Base-by-base conservation (phyloP, 306 rosid species). In the Oemleria cerasiformis region DNA sequence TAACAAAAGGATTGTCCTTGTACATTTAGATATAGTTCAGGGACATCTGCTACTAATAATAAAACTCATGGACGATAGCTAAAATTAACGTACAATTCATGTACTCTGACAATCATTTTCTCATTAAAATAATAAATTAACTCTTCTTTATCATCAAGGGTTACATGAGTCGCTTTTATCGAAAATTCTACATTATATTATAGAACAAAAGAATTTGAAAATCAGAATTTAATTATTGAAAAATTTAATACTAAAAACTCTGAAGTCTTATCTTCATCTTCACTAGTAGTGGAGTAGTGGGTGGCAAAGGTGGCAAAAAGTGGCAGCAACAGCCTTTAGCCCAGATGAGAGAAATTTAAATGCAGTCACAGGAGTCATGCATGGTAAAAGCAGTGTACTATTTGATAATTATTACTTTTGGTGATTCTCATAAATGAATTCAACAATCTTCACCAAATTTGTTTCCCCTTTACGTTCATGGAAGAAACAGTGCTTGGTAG, bases 341-440 rank as follows among this genome's bases (percentile, higher is more conserved):
- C 57, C 66, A 83, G 53, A 73, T 76, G 74, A 50, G 42, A 56
- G 20, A 63, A 30, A 42, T 75, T 77, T 86, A 79, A 92, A 85
- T 81, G 84, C 79, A 85, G 83, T 86, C 98, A 92, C 96, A 73
- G 67, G 87, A 79, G 21, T 80, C 91, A 53, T 92, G 96, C 80
- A 72, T 65, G 63, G 75, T 55, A 30, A 34, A 19, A 14, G 42
- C 19, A 38, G 19, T 21, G 64, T 55, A 40, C 30, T 21, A 42
- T 34, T 2, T 10, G 45, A 12, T 54, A 14, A 21, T 81, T 57
- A 47, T 16, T 64, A 40, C 66, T 78, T 73, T 59, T 69, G 66
- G 25, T 82, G 83, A 60, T 73, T 45, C 16, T 81, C 85, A 82
- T 92, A 78, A 90, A 88, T 88, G 91, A 69, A 68, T 78, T 74